Evolutionary conservation across 805 yeast species (phyloP).

Genomic region (Ogataea philodendri): DNA sequence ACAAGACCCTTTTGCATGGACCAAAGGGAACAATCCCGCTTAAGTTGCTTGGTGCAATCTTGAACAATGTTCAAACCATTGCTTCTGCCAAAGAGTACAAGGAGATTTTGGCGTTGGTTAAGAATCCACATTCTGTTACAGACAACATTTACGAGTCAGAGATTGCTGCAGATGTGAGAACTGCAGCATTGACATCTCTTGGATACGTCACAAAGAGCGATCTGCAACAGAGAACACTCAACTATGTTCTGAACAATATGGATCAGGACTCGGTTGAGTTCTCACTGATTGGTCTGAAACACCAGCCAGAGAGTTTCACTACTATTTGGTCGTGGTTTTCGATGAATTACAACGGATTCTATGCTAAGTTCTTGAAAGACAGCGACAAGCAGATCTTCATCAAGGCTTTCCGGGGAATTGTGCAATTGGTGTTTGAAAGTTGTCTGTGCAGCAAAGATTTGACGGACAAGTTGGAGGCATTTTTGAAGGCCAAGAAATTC

Average conservation of each 20-base stretch:
- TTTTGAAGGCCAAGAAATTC: constrained; percentile 23
- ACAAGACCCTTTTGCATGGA: constrained; percentile 52
- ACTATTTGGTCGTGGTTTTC: constrained; percentile 58
- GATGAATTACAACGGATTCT: constrained; percentile 52
- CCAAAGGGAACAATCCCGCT: constrained; percentile 51
- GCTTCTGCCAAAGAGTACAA: constrained; percentile 53
- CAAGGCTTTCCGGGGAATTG: constrained; percentile 45
- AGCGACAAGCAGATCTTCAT: constrained; percentile 41
- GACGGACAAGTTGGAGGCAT: constrained; percentile 19
- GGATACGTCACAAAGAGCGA: constrained; percentile 48
- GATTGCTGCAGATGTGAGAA: constrained; percentile 43
- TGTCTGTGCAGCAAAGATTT: constrained; percentile 22
- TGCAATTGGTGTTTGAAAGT: constrained; percentile 40
- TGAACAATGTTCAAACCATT: constrained; percentile 30
- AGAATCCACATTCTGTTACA: constrained; percentile 46
- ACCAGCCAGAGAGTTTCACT: constrained; percentile 32
- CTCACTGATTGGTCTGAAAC: constrained; percentile 54
- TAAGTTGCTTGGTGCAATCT: constrained; percentile 45
- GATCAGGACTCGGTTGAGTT: constrained; percentile 54
- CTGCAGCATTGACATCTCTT: constrained; percentile 53
- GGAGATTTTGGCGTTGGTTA: constrained; percentile 51
- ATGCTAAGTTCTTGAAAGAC: constrained; percentile 41
- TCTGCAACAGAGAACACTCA: constrained; percentile 51
- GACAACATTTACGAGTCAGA: constrained; percentile 32
- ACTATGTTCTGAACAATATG: constrained; percentile 55